A percentile compares a stretch with the other conserved stretches of the same genome.
These are phyloP conservation scores for Boletus semigastroideus DNA, from an alignment of 1,284 basidiomycete genomes.

Conservation along the genomic window DNA sequence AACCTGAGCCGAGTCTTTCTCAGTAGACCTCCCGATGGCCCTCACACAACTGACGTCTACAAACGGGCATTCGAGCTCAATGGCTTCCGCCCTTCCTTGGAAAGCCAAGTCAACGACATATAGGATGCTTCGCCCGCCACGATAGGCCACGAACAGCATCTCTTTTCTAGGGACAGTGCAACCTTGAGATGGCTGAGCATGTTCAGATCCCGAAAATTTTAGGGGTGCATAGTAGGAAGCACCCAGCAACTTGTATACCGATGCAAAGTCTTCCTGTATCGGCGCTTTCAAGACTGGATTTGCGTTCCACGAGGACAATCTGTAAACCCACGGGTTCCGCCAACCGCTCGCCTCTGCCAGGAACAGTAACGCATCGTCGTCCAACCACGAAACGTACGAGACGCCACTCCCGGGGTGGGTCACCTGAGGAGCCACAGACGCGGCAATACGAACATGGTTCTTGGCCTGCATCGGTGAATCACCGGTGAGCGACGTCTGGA, in stretches of 20 bases:
- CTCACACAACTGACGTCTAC: conserved; percentile 3
- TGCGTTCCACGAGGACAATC: background rate
- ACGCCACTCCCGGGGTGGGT: background rate
- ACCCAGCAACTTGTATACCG: conserved; percentile 6
- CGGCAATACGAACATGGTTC: background rate
- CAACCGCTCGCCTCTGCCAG: conserved; percentile 5
- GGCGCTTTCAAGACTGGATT: conserved; percentile 1
- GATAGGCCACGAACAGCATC: conserved; percentile 3
- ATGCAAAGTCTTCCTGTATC: conserved; percentile 6
- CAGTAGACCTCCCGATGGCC: background rate
- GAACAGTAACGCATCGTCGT: background rate
- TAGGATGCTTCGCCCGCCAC: conserved; percentile 1
- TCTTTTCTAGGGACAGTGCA: background rate
- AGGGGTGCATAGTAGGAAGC: conserved; percentile 7
- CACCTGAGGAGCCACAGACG: background rate
- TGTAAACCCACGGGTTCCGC: conserved; percentile 6
- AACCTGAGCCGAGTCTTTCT: background rate
- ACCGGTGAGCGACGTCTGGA: background rate
- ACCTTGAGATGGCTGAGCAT: background rate
- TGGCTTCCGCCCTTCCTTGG: background rate
- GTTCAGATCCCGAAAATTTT: background rate
- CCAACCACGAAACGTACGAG: conserved; percentile 4
- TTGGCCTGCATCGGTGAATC: background rate
- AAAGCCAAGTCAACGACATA: background rate
- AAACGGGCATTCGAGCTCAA: conserved; percentile 2